Evolutionary conservation across 495 filamentous ascomycete genomes (phyloP).

Genomic region (Penicillium chermesinum): DNA sequence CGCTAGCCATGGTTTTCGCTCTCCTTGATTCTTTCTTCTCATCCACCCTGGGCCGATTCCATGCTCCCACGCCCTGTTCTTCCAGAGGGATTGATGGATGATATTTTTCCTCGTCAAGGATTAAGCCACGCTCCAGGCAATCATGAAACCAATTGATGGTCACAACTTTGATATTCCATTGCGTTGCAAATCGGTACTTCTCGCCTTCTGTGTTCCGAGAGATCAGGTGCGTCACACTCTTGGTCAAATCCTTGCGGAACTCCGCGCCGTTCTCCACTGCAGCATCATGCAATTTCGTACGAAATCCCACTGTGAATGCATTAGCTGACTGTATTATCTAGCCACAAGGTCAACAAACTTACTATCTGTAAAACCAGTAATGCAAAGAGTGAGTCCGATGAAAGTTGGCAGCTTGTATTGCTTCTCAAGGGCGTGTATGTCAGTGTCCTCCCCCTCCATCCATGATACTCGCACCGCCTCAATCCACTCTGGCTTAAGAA

Average conservation of each 20-base stretch:
- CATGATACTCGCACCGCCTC: slow-evolving; percentile 75
- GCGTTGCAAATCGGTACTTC: slow-evolving; percentile 80
- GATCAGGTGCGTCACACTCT: slow-evolving; percentile 76
- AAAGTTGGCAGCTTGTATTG: slow-evolving; percentile 58
- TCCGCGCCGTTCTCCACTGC: slow-evolving; percentile 65
- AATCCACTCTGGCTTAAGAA: slow-evolving; percentile 75
- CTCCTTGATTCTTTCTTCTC: slow-evolving; percentile 25
- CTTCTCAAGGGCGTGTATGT: slow-evolving; percentile 62
- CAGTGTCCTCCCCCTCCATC: slow-evolving; percentile 75
- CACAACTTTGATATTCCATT: slow-evolving; percentile 75
- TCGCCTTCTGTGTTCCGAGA: slow-evolving; percentile 71
- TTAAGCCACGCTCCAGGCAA: slow-evolving; percentile 87
- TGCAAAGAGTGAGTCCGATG: slow-evolving; percentile 64
- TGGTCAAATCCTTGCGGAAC: slow-evolving; percentile 83
- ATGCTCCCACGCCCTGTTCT: slow-evolving; percentile 73
- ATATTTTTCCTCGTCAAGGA: slow-evolving; percentile 77
- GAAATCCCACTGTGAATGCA: slow-evolving; percentile 51
- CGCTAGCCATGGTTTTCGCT: slow-evolving; percentile 4
- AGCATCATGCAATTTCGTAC: slow-evolving; percentile 60
- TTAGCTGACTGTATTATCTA: neutral
- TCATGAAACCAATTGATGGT: slow-evolving; percentile 80
- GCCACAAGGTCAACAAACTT: slow-evolving; percentile 25
- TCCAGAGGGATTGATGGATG: slow-evolving; percentile 63
- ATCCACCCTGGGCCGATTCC: slow-evolving; percentile 49
- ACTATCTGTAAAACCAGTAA: slow-evolving; percentile 89